Percentiles rank a stretch among this genome's conserved stretches.
Evolutionary conservation across 257 asterid species (phyloP).

Genomic region (Anisodus acutangulus): DNA sequence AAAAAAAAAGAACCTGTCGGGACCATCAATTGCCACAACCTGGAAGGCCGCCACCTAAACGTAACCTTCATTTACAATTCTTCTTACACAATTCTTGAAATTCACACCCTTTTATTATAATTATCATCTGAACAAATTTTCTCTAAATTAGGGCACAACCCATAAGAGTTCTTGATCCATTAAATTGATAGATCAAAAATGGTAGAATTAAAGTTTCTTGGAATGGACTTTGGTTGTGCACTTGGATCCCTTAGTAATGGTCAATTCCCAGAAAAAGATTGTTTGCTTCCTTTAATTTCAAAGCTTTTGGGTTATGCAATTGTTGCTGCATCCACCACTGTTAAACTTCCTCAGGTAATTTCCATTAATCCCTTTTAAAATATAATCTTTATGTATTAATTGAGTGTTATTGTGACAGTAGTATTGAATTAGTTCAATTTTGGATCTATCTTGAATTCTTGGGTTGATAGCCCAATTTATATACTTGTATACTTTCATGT

Average conservation of each 20-base stretch:
- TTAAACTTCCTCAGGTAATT: constrained; percentile 88
- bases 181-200: constrained; percentile 31
- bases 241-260: constrained; percentile 74
- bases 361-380: constrained; percentile 13
- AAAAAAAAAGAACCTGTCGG: too few species aligned
- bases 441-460: neutral
- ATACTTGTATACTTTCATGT: too few species aligned
- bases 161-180: constrained; percentile 2
- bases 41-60: neutral
- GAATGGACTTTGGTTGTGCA: constrained; percentile 92
- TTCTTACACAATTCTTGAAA: neutral
- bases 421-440: neutral
- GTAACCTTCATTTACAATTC: neutral
- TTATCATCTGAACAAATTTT: neutral
- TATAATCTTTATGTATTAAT: neutral
- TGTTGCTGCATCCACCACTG: constrained; percentile 96
- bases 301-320: constrained; percentile 91
- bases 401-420: too few species aligned
- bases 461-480: too few species aligned
- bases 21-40: neutral
- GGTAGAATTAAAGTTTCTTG: constrained; percentile 74
- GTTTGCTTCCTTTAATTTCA: constrained; percentile 87
- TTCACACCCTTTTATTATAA: neutral
- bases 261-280: constrained; percentile 81
- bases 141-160: neutral